These are phyloP conservation scores for Amanita pallidorosea DNA, from an alignment of 768 basidiomycete genomes.

Conservation along the genomic window DNA sequence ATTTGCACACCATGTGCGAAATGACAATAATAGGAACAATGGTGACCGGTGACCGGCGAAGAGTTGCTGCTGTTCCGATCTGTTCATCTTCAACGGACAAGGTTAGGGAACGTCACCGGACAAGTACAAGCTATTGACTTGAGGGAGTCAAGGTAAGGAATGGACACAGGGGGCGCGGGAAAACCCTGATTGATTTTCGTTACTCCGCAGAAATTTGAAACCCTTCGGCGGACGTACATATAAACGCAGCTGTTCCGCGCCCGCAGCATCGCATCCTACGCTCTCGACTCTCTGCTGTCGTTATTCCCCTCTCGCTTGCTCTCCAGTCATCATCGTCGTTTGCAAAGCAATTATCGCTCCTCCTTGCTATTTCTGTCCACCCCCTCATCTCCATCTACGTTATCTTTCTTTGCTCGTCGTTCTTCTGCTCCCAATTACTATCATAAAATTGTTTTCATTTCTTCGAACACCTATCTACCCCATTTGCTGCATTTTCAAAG, in stretches of 20 bases:
- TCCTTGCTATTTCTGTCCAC: constrained; percentile 14
- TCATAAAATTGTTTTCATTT: not conserved
- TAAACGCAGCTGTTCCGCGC: constrained; percentile 11
- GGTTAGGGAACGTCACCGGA: not conserved
- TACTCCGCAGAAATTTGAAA: constrained; percentile 29
- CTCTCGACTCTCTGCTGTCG: constrained; percentile 12
- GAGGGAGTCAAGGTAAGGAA: constrained; percentile 1
- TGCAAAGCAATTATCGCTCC: constrained; percentile 25
- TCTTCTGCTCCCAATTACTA: constrained; percentile 6
- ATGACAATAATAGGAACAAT: constrained; percentile 1
- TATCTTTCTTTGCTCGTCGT: constrained; percentile 2
- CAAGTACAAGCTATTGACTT: not conserved
- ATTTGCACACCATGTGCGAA: constrained; percentile 7
- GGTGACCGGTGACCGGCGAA: not conserved
- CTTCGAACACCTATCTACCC: not conserved
- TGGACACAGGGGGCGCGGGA: constrained; percentile 23
- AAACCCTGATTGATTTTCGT: constrained; percentile 16
- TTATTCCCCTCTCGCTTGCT: constrained; percentile 27
- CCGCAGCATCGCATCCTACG: constrained; percentile 10
- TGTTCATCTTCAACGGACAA: constrained; percentile 1
- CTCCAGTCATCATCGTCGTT: constrained; percentile 27
- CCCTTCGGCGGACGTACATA: constrained; percentile 8
- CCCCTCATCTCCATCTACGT: constrained; percentile 8
- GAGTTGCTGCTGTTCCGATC: not conserved
- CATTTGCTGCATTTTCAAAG: too few species aligned